These are phyloP conservation scores for Saccharomyces jurei DNA, from an alignment of 805 yeast genomes.

Conservation along the genomic window DNA sequence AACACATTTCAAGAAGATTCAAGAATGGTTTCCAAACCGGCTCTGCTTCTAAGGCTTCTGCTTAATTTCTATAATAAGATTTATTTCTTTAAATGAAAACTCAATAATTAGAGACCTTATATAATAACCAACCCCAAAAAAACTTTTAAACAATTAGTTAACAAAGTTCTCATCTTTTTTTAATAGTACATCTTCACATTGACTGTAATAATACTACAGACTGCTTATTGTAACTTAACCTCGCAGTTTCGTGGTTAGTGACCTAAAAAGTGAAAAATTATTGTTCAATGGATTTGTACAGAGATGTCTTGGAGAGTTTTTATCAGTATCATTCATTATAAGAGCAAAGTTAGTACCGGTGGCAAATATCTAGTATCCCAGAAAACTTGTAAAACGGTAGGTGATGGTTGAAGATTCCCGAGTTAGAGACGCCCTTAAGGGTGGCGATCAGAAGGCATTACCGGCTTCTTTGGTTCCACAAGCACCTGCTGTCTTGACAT, in stretches of 20 bases:
- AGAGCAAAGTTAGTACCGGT: neutral
- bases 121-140: neutral
- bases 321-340: neutral
- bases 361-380: neutral
- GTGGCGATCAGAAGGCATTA: constrained; percentile 31
- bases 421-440: constrained; percentile 37
- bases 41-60: constrained; percentile 43
- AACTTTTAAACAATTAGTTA: neutral
- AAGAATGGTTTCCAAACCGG: constrained; percentile 98
- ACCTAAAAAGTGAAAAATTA: neutral
- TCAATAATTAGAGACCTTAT: neutral
- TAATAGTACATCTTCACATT: neutral
- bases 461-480: constrained; percentile 81
- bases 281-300: neutral
- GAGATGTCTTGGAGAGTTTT: neutral
- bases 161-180: neutral
- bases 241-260: neutral
- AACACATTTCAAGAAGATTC: constrained; percentile 95
- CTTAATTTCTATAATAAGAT: constrained; percentile 33
- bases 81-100: neutral
- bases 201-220: neutral
- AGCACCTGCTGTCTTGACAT: constrained; percentile 71
- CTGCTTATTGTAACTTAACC: neutral
- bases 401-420: constrained; percentile 41
- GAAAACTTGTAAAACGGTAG: neutral